These are phyloP conservation scores for Cyberlindnera xylosilytica DNA, from an alignment of 805 yeast species.

Conservation along the genomic window DNA sequence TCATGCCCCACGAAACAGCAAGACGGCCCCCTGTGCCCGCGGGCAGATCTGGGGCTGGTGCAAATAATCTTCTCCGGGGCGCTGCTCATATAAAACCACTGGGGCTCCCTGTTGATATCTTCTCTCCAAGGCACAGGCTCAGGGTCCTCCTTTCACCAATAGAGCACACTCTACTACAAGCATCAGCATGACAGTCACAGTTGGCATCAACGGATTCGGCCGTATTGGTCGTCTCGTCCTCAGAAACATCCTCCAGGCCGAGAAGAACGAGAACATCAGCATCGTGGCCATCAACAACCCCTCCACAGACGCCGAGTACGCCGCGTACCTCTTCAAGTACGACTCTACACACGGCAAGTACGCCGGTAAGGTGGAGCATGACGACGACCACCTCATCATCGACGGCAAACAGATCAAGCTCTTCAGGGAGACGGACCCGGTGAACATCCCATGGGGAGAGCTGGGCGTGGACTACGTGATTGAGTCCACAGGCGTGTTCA, in stretches of 20 bases:
- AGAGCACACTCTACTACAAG: too few species aligned
- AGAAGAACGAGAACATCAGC: conserved; percentile 42
- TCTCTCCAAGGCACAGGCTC: too few species aligned
- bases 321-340: conserved; percentile 73
- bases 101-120: too few species aligned
- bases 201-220: conserved; percentile 91
- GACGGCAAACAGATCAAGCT: conserved; percentile 49
- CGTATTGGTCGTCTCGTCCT: conserved; percentile 89
- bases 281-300: conserved; percentile 72
- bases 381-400: conserved; percentile 49
- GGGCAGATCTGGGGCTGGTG: too few species aligned
- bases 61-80: neutral
- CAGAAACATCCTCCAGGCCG: conserved; percentile 37
- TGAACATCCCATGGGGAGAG: conserved; percentile 66
- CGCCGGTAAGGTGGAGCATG: conserved; percentile 54
- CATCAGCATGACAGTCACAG: conserved; percentile 51
- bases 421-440: conserved; percentile 67
- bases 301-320: conserved; percentile 63
- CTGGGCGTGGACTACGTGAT: conserved; percentile 59
- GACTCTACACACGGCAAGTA: conserved; percentile 69
- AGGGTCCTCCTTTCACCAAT: neutral
- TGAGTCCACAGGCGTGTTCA: conserved; percentile 74
- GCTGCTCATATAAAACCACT: neutral
- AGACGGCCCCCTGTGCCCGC: too few species aligned
- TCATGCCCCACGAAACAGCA: too few species aligned